These are phyloP conservation scores for Dictyostelium firmibasis DNA, from an alignment of 78 protist species.

Conservation along the genomic window DNA sequence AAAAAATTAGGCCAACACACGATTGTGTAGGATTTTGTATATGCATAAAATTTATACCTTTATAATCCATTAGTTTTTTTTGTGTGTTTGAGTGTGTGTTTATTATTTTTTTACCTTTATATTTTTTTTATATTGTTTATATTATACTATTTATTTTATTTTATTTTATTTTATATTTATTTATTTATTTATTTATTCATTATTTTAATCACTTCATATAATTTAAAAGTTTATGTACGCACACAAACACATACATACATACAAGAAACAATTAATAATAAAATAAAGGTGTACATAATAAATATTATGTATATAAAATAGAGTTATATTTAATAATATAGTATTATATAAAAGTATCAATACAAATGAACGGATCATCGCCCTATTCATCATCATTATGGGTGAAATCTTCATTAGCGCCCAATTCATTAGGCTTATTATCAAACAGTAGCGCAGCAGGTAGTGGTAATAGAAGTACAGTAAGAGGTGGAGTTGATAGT, in stretches of 20 bases:
- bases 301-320: not conserved
- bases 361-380: not conserved
- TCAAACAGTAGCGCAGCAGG: not conserved
- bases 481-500: not conserved
- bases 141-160: too few relatives aligned
- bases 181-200: too few relatives aligned
- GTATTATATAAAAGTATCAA: not conserved
- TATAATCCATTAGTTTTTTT: not conserved
- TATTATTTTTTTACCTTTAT: not conserved
- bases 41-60: not conserved
- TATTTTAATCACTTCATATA: not conserved
- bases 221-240: too few relatives aligned
- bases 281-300: not conserved
- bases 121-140: too few relatives aligned
- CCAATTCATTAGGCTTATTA: not conserved
- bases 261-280: not conserved
- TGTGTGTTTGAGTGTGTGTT: not conserved
- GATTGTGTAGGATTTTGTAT: not conserved
- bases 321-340: not conserved
- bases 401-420: not conserved
- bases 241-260: too few relatives aligned
- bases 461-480: conserved; percentile 1
- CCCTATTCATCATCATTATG: not conserved
- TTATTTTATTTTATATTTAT: too few relatives aligned
- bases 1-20: not conserved